These are phyloP conservation scores for Cinchona pubescens DNA, from an alignment of 257 asterid genomes.

Conservation along the genomic window DNA sequence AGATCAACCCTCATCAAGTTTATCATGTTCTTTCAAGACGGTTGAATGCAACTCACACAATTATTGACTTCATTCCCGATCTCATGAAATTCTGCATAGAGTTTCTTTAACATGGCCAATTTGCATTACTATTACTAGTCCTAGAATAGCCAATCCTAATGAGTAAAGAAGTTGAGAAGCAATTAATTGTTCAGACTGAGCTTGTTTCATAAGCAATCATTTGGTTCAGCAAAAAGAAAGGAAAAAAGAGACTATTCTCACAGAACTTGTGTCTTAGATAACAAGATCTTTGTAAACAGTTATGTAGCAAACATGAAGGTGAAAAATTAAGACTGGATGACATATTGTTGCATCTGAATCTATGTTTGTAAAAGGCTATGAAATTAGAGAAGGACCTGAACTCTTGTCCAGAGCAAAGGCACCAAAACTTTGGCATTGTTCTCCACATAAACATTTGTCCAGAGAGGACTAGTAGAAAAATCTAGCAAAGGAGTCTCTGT, in stretches of 20 bases:
- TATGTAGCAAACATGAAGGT: background rate
- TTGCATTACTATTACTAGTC: background rate
- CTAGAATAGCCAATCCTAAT: background rate
- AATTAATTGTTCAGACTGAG: background rate
- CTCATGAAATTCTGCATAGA: background rate
- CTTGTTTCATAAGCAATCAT: background rate
- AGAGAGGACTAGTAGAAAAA: conserved; percentile 85
- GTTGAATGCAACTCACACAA: background rate
- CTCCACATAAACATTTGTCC: conserved; percentile 96
- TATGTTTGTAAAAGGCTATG: conserved; percentile 9
- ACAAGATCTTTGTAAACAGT: background rate
- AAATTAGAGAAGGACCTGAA: conserved; percentile 61
- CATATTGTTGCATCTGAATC: background rate
- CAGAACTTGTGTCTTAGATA: background rate
- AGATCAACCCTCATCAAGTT: background rate
- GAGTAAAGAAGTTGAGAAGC: background rate
- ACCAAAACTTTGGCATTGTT: conserved; percentile 89
- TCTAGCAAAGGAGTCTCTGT: conserved; percentile 95
- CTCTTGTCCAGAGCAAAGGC: conserved; percentile 98
- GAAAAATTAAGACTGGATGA: background rate
- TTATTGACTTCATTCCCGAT: background rate
- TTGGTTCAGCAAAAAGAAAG: background rate
- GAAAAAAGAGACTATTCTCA: background rate
- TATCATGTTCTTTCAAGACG: background rate
- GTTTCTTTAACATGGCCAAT: background rate